Conservation (phyloP, 129 eudicot genomes). For the Oenanthe sinensis region DNA sequence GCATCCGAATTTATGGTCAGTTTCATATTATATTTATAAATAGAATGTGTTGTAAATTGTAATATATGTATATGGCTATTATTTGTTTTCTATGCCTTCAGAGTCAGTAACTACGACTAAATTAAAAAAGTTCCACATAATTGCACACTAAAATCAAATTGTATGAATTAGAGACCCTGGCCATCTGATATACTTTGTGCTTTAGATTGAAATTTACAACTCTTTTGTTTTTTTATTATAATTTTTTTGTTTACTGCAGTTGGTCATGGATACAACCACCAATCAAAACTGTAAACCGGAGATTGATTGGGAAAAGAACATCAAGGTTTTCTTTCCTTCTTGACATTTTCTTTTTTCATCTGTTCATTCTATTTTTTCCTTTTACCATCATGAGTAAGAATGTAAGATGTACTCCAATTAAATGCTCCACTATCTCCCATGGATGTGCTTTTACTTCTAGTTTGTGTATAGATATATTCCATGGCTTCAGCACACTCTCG, state of each 20-base stretch:
- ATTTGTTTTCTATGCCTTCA: background rate
- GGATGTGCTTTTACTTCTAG: background rate
- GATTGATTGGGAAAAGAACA: conserved; percentile 21
- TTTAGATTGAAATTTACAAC: background rate
- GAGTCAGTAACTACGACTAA: background rate
- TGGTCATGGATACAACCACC: conserved; percentile 27
- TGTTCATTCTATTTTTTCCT: background rate
- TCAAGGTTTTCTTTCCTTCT: conserved; percentile 24
- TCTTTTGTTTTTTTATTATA: background rate
- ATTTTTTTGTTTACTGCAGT: background rate
- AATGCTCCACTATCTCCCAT: conserved; percentile 1
- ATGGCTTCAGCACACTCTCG: background rate
- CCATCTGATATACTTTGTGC: background rate
- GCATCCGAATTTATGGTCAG: background rate
- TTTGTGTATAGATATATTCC: background rate
- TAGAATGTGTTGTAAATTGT: background rate
- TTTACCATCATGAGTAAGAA: background rate
- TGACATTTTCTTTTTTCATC: background rate
- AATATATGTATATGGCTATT: background rate
- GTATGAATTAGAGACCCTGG: conserved; percentile 1
- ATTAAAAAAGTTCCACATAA: background rate
- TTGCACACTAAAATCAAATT: background rate
- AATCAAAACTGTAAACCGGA: conserved; percentile 20
- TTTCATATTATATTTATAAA: background rate
- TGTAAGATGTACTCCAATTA: background rate